Conservation (phyloP, 345 rosid species). For the Boechera divaricarpa region DNA sequence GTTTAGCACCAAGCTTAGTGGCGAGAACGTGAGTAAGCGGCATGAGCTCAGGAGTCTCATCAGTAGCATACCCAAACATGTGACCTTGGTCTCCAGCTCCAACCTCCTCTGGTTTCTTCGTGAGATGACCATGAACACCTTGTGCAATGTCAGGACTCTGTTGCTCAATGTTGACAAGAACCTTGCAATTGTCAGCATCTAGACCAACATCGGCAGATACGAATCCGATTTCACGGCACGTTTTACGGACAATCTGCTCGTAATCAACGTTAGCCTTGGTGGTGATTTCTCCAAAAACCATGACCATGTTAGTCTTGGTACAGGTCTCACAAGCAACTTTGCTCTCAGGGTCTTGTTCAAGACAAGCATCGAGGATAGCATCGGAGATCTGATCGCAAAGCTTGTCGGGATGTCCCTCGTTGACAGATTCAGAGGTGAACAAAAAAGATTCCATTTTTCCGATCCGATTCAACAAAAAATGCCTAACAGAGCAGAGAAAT, state of each 20-base stretch:
- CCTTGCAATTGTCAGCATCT: slow-evolving; percentile 73
- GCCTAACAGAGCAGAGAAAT: neutral
- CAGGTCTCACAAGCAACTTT: slow-evolving; percentile 82
- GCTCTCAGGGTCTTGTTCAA: slow-evolving; percentile 73
- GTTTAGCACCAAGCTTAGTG: slow-evolving; percentile 77
- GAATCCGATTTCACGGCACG: slow-evolving; percentile 71
- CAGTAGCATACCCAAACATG: slow-evolving; percentile 79
- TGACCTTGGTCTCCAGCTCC: slow-evolving; percentile 87
- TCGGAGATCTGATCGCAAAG: slow-evolving; percentile 81
- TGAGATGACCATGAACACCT: slow-evolving; percentile 76
- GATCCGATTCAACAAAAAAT: slow-evolving; percentile 6
- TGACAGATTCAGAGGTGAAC: slow-evolving; percentile 75
- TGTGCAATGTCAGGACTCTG: slow-evolving; percentile 81
- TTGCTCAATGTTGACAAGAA: slow-evolving; percentile 70
- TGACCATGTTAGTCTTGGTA: slow-evolving; percentile 81
- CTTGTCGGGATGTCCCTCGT: slow-evolving; percentile 86
- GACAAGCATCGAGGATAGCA: slow-evolving; percentile 71
- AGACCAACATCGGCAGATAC: slow-evolving; percentile 65
- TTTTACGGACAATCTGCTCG: slow-evolving; percentile 71
- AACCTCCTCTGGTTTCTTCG: slow-evolving; percentile 67
- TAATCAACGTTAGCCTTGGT: slow-evolving; percentile 71
- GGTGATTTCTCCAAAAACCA: slow-evolving; percentile 79
- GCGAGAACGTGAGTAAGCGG: slow-evolving; percentile 76
- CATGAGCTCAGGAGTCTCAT: slow-evolving; percentile 78
- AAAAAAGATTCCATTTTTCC: slow-evolving; percentile 70